Conservation (phyloP, 768 basidiomycete species). For the Chalciporus pseudorubinellus region DNA sequence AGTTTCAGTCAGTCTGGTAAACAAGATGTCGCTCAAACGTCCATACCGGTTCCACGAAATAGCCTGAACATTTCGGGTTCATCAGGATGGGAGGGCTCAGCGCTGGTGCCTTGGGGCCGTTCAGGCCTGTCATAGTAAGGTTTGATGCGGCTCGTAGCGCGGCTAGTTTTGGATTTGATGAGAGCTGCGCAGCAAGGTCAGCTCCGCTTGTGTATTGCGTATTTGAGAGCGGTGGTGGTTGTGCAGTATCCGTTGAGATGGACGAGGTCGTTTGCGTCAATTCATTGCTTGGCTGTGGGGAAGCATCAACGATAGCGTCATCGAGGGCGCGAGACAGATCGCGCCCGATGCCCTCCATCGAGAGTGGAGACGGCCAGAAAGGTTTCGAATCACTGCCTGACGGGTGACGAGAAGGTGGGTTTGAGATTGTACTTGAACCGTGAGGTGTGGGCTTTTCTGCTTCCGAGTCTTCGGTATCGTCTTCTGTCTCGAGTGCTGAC, state of each 20-base stretch:
- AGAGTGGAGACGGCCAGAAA: constrained; percentile 19
- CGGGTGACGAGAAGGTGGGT: constrained; percentile 9
- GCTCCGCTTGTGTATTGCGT: constrained; percentile 20
- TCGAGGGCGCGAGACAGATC: constrained; percentile 33
- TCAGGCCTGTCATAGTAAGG: constrained; percentile 29
- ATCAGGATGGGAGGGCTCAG: constrained; percentile 63
- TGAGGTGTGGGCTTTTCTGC: constrained; percentile 12
- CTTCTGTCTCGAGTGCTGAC: constrained; percentile 54
- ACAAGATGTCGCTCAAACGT: background rate
- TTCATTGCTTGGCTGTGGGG: background rate
- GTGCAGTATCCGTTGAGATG: background rate
- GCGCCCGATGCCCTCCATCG: constrained; percentile 33
- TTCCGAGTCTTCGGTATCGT: constrained; percentile 31
- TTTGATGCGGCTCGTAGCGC: constrained; percentile 38
- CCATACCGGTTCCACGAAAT: constrained; percentile 93
- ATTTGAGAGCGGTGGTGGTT: background rate
- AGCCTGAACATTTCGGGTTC: constrained; percentile 89
- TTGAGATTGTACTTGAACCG: background rate
- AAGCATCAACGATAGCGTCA: constrained; percentile 9
- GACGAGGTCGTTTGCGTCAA: background rate
- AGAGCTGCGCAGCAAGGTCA: constrained; percentile 45
- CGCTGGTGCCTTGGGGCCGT: constrained; percentile 12
- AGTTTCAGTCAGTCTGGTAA: background rate
- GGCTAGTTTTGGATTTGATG: constrained; percentile 46
- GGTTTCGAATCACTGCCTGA: constrained; percentile 8